Evolutionary conservation across 2,329 filamentous ascomycete species (phyloP).

Genomic region (Coniochaeta hoffmannii): DNA sequence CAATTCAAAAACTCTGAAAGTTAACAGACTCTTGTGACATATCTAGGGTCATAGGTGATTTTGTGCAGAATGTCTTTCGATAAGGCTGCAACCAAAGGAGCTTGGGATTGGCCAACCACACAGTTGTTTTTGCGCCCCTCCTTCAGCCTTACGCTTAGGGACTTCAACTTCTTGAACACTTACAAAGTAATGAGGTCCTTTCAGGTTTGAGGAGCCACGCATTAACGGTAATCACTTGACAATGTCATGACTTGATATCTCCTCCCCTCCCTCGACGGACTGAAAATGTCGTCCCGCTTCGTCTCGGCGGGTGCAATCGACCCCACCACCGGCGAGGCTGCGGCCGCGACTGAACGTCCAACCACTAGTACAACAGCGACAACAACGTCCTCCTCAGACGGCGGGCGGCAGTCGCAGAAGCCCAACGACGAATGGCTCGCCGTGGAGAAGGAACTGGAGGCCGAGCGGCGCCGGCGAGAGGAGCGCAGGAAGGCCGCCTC

Average conservation of each 20-base stretch:
- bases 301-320: conserved; percentile 47
- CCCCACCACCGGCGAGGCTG: conserved; percentile 22
- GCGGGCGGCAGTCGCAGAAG: background rate
- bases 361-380: too few species aligned
- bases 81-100: background rate
- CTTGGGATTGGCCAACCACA: background rate
- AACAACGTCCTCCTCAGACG: conserved; percentile 1
- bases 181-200: too few species aligned
- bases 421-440: conserved; percentile 49
- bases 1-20: background rate
- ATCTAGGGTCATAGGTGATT: background rate
- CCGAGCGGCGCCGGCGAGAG: conserved; percentile 48
- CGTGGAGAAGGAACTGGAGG: conserved; percentile 58
- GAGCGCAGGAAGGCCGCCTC: conserved; percentile 33
- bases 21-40: background rate
- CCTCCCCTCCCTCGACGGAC: background rate
- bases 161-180: background rate
- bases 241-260: background rate
- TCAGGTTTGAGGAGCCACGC: too few species aligned
- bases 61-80: background rate
- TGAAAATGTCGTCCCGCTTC: conserved; percentile 45
- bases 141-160: background rate
- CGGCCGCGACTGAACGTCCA: conserved; percentile 7
- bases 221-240: too few species aligned
- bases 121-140: background rate